Evolutionary conservation across 805 yeast genomes (phyloP), one percentile per base, ranked within the genome.

Genomic region (Yamadazyma insecticola): DNA sequence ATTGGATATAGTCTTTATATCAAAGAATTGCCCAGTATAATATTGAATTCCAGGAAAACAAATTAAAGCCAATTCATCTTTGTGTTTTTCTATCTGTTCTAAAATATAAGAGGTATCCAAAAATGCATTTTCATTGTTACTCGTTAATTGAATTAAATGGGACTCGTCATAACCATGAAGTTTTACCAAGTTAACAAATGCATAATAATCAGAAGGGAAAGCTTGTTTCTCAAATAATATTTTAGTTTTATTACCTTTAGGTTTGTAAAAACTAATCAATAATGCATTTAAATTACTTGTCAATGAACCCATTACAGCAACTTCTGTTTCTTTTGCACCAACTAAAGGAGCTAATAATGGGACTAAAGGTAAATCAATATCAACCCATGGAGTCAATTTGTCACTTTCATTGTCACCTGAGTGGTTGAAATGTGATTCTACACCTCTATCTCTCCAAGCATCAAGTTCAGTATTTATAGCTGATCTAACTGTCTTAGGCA

Each of bases 141-240:
- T 87, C 20, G 57, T 63, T 24, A 85, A 32, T 46, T 80, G 85
- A 21, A 90, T 57, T 41, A 89, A 65, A 28, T 77, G 76, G 5
- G 72, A 70, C 26, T 72, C 56, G 36, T 63, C 64, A 22, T 58
- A 59, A 2, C 81, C 81, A 43, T 75, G 77, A 28, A 87, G 53
- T 49, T 66, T 66, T 16, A 75, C 86, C 52, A 84, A 79, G 48
- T 85, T 84, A 40, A 72, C 69, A 41, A 89, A 76, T 3, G 96
- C 90, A 58, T 88, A 89, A 59, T 74, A 84, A 53, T 89, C 97
- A 0, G 95, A 84, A 0, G 97, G 97, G 50, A 89, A 89, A 0
- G 97, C 90, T 36, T 80, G 82, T 44, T 78, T 78, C 49, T 89
- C 97, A 51, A 84, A 84, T 40, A 89, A 51, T 25, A 89, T 83